These are phyloP conservation scores for Salvia splendens DNA, from an alignment of 257 asterid genomes.

Conservation along the genomic window DNA sequence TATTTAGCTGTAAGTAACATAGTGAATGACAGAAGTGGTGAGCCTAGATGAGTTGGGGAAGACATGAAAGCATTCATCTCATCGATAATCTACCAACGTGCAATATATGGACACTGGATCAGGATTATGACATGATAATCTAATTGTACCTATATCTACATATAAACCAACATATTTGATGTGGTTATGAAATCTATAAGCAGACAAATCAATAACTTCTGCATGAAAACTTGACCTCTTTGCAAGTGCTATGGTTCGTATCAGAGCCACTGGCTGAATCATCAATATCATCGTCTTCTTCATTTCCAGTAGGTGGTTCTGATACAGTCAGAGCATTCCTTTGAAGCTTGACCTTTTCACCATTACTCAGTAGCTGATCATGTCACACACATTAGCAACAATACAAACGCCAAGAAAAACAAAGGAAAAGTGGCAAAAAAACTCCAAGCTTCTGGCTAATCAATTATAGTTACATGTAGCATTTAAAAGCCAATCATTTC, in stretches of 20 bases:
- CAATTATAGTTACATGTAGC: neutral
- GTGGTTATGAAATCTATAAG: too few species aligned
- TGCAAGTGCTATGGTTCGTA: neutral
- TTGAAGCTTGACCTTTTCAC: constrained; percentile 93
- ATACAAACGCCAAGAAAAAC: neutral
- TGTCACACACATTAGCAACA: constrained; percentile 8
- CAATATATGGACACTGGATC: neutral
- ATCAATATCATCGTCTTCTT: constrained; percentile 69
- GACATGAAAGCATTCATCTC: constrained; percentile 1
- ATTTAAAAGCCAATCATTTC: constrained; percentile 8
- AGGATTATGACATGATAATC: neutral
- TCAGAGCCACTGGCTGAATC: constrained; percentile 87
- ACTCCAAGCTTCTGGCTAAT: neutral
- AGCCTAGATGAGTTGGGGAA: neutral
- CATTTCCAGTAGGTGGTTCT: constrained; percentile 92
- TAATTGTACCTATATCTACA: too few species aligned
- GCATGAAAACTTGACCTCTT: constrained; percentile 34
- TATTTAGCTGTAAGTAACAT: neutral
- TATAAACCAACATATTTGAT: too few species aligned
- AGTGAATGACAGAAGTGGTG: neutral
- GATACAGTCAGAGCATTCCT: constrained; percentile 89
- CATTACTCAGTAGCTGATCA: constrained; percentile 81
- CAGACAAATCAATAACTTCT: too few species aligned
- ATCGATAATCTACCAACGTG: constrained; percentile 2
- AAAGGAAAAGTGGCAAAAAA: neutral